Evolutionary conservation across 2,329 filamentous ascomycete genomes (phyloP).

Genomic region (Graphilbum ipis-grandicollis): DNA sequence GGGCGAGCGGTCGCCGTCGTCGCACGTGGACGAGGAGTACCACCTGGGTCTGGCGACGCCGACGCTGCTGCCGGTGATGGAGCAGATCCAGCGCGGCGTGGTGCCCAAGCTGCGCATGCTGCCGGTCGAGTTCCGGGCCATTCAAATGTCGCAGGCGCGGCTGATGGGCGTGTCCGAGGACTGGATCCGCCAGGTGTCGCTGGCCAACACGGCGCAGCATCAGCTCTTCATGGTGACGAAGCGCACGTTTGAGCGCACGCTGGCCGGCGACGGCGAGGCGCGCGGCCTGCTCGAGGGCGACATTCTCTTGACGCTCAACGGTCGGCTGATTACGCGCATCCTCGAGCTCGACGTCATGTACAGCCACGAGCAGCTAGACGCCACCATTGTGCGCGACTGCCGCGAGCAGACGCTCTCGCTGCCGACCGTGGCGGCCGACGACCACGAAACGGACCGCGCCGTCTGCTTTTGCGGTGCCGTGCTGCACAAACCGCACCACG

Average conservation of each 20-base stretch:
- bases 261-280: constrained; percentile 11
- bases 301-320: constrained; percentile 80
- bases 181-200: constrained; percentile 82
- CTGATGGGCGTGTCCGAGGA: constrained; percentile 95
- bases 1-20: constrained; percentile 65
- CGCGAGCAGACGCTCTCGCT: constrained; percentile 61
- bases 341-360: constrained; percentile 96
- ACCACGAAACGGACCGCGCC: constrained; percentile 82
- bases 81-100: constrained; percentile 64
- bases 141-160: constrained; percentile 91
- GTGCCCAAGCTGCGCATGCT: constrained; percentile 75
- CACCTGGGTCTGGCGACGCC: constrained; percentile 84
- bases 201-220: constrained; percentile 78
- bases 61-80: constrained; percentile 73
- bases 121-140: constrained; percentile 83
- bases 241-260: constrained; percentile 45
- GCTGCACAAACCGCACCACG: constrained; percentile 84
- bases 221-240: constrained; percentile 95
- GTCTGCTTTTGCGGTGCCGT: constrained; percentile 92
- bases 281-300: constrained; percentile 73
- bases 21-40: constrained; percentile 85
- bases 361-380: constrained; percentile 64
- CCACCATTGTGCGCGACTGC: constrained; percentile 72
- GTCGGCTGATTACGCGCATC: constrained; percentile 80
- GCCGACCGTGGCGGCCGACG: constrained; percentile 71